Base-by-base conservation (phyloP, 345 rosid genomes). In the Gossypium raimondii region DNA sequence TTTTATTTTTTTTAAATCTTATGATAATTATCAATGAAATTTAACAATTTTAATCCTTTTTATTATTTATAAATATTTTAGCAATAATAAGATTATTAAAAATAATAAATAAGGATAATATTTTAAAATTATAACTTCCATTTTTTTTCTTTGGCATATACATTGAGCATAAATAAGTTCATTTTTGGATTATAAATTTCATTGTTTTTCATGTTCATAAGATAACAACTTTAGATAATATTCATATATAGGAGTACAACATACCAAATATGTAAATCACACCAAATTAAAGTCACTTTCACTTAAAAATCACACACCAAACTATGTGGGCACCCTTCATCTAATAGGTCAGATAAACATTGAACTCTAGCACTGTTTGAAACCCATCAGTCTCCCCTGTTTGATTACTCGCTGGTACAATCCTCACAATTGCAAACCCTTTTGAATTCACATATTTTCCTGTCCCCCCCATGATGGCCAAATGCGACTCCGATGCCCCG, bases 401-500 rank as follows among this genome's bases (percentile, higher is more conserved):
- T 34, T 82, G 93, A 45, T 81, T 86, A 2, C 73, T 72, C 1
- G 78, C 86, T 0, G 93, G 84, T 73, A 88, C 81, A 6, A 93
- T 89, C 83, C 92, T 89, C 22, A 92, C 78, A 50, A 86, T 81
- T 3, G 98, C 94, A 43, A 72, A 89, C 0, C 95, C 98, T 68
- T 83, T 82, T 2, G 93, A 93, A 79, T 92, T 89, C 61, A 87
- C 92, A 80, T 85, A 87, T 77, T 87, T 91, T 12, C 98, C 97
- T 0, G 97, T 94, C 12, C 97, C 98, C 48, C 95, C 98, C 97
- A 89, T 92, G 68, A 94, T 76, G 2, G 93, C 88, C 57, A 92
- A 76, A 80, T 89, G 97, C 2, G 97, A 92, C 76, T 92, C 97
- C 0, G 97, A 89, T 29, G 77, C 89, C 2, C 86, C 93, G 1